Percentiles rank a stretch among this genome's conserved stretches.
These are phyloP conservation scores for Amaranthus cruentus DNA, from an alignment of 148 eudicot species.

Conservation along the genomic window DNA sequence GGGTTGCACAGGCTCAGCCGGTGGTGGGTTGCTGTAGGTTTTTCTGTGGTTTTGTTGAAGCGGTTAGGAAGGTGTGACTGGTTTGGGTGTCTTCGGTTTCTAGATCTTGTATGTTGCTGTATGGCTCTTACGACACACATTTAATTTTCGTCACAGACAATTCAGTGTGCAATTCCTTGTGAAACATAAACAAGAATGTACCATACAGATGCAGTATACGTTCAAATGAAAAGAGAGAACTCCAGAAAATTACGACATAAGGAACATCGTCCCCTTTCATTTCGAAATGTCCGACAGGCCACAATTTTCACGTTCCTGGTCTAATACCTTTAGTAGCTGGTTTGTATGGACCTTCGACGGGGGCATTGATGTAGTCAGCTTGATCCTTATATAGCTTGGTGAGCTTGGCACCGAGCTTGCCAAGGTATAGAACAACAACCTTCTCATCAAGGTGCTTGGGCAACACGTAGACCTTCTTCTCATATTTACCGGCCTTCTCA, in stretches of 20 bases:
- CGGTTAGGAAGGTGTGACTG: too few species aligned
- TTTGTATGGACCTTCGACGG: slow-evolving; percentile 94
- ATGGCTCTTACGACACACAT: too few species aligned
- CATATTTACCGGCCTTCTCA: slow-evolving; percentile 76
- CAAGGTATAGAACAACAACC: slow-evolving; percentile 89
- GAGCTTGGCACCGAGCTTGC: slow-evolving; percentile 88
- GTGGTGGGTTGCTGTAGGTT: too few species aligned
- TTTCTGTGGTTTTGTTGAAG: too few species aligned
- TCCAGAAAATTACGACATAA: background rate
- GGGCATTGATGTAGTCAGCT: slow-evolving; percentile 79
- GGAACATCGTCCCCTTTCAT: background rate
- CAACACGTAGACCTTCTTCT: slow-evolving; percentile 92
- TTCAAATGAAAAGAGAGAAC: too few species aligned
- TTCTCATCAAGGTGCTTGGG: slow-evolving; percentile 99
- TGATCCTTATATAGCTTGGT: slow-evolving; percentile 92
- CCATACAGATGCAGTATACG: too few species aligned
- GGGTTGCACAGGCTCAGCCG: too few species aligned
- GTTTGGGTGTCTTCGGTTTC: too few species aligned
- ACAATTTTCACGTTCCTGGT: background rate
- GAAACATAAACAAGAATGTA: too few species aligned
- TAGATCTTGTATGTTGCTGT: too few species aligned
- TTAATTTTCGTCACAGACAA: too few species aligned
- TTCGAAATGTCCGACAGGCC: background rate
- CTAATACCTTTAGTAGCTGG: slow-evolving; percentile 89
- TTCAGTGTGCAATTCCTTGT: too few species aligned